Conservation (phyloP, 2,329 filamentous ascomycete species). For the Colletotrichum sp. region DNA sequence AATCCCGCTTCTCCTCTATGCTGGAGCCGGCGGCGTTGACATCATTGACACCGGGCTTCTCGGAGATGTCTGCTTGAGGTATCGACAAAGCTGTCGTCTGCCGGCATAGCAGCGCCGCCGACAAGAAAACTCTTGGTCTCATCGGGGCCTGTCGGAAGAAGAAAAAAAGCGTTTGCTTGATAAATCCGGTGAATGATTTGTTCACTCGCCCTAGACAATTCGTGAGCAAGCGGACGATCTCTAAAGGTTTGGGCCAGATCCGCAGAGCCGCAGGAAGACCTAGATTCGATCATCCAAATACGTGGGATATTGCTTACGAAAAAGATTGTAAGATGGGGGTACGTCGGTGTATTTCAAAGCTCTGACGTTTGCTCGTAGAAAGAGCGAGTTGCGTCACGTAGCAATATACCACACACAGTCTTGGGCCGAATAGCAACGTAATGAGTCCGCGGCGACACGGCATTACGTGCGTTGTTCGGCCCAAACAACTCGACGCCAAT, state of each 20-base stretch:
- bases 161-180: background rate
- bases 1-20: background rate
- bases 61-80: background rate
- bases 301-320: background rate
- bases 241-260: background rate
- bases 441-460: background rate
- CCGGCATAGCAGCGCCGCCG: background rate
- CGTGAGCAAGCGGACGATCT: background rate
- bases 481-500: background rate
- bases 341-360: slow-evolving; percentile 14
- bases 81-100: slow-evolving; percentile 3
- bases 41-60: background rate
- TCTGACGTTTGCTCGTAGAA: background rate
- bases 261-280: background rate
- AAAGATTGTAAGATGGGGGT: background rate
- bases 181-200: background rate
- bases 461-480: background rate
- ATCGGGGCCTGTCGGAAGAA: background rate
- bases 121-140: slow-evolving; percentile 4
- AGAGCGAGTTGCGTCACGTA: background rate
- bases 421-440: background rate
- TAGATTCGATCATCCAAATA: background rate
- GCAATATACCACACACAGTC: background rate
- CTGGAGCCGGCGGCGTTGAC: background rate
- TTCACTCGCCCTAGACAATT: background rate